Base-by-base conservation (phyloP, 352 stramenopile genomes). In the Elongisporangium prolatum region DNA sequence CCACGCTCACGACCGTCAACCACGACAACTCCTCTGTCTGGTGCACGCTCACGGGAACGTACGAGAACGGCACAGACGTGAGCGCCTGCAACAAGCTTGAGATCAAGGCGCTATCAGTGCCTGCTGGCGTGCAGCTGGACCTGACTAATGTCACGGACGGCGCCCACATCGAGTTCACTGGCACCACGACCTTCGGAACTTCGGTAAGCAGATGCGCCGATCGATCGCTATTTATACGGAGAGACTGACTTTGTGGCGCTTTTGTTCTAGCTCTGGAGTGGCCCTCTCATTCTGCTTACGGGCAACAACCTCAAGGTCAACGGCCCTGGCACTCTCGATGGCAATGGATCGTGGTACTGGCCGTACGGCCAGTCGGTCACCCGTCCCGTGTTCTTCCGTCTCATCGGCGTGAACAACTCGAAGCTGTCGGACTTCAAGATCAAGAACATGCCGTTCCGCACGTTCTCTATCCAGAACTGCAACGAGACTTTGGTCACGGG, bases 341-440 rank as follows among this genome's bases (percentile, higher is more conserved):
- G 70, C 21, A 60, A 78, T 48, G 67, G 70, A 0, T 21, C 52
- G 10, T 73, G 63, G 67, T 78, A 78, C 64, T 78, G 67, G 71
- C 62, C 61, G 38, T 57, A 79, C 38, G 65, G 59, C 13, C 50
- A 65, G 47, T 57, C 38, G 3, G 57, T 61, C 44, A 72, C 57
- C 6, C 60, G 67, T 8, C 70, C 70, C 6, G 60, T 74, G 20
- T 75, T 78, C 52, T 74, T 79, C 60, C 65, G 68, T 34, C 40
- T 73, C 0, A 52, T 37, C 34, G 20, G 52, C 20, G 52, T 61
- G 14, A 47, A 64, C 0, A 20, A 11, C 2, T 71, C 64, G 20
- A 60, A n/a, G 14, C 44, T 71, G 1, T 61, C 68, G 48, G 69
- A 61, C 11, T 76, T 75, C 28, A 77, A 57, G 16, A 28, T 73